A percentile compares a stretch with the other conserved stretches of the same genome.
These are phyloP conservation scores for Kwoniella sp. DNA, from an alignment of 768 basidiomycete species.

Conservation along the genomic window DNA sequence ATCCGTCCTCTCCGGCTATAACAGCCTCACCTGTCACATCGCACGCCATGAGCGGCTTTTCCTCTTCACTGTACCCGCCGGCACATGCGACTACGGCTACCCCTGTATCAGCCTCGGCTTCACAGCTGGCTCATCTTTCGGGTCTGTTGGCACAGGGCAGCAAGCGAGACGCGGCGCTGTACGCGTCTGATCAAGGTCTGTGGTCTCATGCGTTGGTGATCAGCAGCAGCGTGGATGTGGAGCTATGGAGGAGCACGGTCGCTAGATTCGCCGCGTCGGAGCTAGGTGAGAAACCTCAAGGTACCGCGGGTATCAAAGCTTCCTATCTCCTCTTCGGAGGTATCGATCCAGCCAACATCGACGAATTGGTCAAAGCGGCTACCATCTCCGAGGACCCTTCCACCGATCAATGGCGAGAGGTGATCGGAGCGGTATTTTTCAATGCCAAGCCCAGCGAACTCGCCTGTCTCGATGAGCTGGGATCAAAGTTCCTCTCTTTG, in stretches of 20 bases:
- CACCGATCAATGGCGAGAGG: conserved; percentile 72
- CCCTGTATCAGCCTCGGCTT: conserved; percentile 7
- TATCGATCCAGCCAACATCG: conserved; percentile 62
- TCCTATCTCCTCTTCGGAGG: conserved; percentile 74
- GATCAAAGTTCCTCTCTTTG: conserved; percentile 70
- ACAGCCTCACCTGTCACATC: conserved; percentile 6
- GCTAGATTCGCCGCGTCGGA: conserved; percentile 78
- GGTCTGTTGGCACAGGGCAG: conserved; percentile 74
- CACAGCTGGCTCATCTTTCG: conserved; percentile 32
- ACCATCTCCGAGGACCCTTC: conserved; percentile 64
- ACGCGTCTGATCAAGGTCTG: conserved; percentile 77
- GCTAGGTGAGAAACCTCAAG: conserved; percentile 54
- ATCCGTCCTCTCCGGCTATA: conserved; percentile 11
- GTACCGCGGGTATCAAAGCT: conserved; percentile 54
- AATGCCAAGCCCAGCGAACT: conserved; percentile 63
- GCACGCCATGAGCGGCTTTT: conserved; percentile 1
- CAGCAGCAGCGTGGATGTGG: conserved; percentile 85
- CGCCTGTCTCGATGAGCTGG: conserved; percentile 72
- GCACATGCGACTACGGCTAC: conserved; percentile 8
- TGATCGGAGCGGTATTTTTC: conserved; percentile 73
- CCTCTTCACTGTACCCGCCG: conserved; percentile 14
- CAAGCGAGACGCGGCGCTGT: conserved; percentile 77
- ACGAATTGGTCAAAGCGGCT: conserved; percentile 51
- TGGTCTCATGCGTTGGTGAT: conserved; percentile 97
- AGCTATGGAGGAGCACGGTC: conserved; percentile 86